Evolutionary conservation across 2,329 filamentous ascomycete species (phyloP).

Genomic region (Stemphylium lycopersici): DNA sequence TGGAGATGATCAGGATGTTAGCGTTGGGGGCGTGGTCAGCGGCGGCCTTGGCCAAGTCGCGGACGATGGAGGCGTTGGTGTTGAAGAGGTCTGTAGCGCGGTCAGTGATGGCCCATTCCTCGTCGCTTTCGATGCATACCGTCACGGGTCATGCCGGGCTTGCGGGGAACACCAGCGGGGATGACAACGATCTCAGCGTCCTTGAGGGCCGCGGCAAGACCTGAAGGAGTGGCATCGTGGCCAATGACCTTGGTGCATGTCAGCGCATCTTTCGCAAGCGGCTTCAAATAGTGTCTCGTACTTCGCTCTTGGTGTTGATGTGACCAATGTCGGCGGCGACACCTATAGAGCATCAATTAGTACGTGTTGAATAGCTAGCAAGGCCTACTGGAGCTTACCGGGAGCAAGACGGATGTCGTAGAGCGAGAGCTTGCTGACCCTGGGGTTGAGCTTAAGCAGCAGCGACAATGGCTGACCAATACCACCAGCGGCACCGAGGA

Average conservation of each 20-base stretch:
- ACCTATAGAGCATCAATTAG: constrained; percentile 62
- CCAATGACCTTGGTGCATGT: constrained; percentile 70
- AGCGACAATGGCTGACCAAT: constrained; percentile 98
- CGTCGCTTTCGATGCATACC: constrained; percentile 53
- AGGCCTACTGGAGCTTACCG: constrained; percentile 64
- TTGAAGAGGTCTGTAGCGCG: constrained; percentile 86
- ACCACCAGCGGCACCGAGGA: constrained; percentile 95
- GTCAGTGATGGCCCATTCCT: constrained; percentile 17
- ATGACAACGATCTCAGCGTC: constrained; percentile 94
- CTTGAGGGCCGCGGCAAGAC: constrained; percentile 80
- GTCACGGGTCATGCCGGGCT: constrained; percentile 99
- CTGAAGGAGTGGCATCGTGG: constrained; percentile 77
- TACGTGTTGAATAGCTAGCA: neutral
- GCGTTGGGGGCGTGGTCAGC: constrained; percentile 88
- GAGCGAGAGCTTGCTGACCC: constrained; percentile 90
- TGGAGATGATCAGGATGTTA: constrained; percentile 96
- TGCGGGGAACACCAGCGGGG: constrained; percentile 96
- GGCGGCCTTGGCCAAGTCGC: constrained; percentile 93
- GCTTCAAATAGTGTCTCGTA: constrained; percentile 40
- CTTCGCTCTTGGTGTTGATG: constrained; percentile 96
- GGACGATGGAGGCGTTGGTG: constrained; percentile 99
- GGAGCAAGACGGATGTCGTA: constrained; percentile 97
- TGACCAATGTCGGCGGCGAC: constrained; percentile 97
- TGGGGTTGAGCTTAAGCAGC: constrained; percentile 97
- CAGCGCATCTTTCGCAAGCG: constrained; percentile 20